Percentiles rank a stretch among this genome's conserved stretches.
These are phyloP conservation scores for Urostyla sp. DNA, from an alignment of 73 alveolate genomes.

Conservation along the genomic window DNA sequence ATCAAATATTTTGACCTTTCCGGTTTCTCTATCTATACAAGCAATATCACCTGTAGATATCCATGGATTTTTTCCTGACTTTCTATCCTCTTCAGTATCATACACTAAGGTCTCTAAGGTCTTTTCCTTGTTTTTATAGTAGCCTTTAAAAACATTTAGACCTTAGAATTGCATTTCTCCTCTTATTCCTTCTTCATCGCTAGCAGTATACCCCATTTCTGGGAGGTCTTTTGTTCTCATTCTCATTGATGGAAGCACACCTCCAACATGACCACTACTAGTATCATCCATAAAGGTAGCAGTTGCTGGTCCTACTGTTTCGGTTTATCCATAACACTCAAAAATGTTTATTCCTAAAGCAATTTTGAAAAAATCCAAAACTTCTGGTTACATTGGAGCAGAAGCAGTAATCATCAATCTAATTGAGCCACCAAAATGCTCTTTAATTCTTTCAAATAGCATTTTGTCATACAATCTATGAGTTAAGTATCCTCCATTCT, in stretches of 20 bases:
- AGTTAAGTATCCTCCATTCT: conserved; percentile 43
- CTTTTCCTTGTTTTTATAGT: conserved; percentile 69
- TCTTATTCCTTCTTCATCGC: conserved; percentile 61
- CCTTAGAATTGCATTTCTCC: conserved; percentile 79
- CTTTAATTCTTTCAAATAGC: conserved; percentile 40
- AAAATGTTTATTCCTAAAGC: conserved; percentile 40
- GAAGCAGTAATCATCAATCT: conserved; percentile 51
- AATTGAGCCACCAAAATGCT: conserved; percentile 56
- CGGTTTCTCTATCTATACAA: conserved; percentile 50
- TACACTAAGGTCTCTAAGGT: conserved; percentile 69
- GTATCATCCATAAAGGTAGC: background rate
- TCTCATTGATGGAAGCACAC: conserved; percentile 15
- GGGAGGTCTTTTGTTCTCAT: conserved; percentile 71
- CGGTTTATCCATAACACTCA: conserved; percentile 57
- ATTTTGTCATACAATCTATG: conserved; percentile 58
- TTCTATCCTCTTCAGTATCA: too few relatives aligned
- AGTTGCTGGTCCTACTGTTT: conserved; percentile 46
- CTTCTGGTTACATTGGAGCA: conserved; percentile 68
- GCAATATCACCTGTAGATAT: conserved; percentile 83
- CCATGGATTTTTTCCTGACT: too few relatives aligned
- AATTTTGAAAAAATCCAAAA: conserved; percentile 36
- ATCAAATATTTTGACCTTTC: conserved; percentile 72
- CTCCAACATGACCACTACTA: conserved; percentile 74
- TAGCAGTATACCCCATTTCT: conserved; percentile 59
- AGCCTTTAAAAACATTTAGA: conserved; percentile 58